A percentile compares a stretch with the other conserved stretches of the same genome.
Evolutionary conservation across 2,329 filamentous ascomycete species (phyloP).

Genomic region (Chaetomiaceae sp.): DNA sequence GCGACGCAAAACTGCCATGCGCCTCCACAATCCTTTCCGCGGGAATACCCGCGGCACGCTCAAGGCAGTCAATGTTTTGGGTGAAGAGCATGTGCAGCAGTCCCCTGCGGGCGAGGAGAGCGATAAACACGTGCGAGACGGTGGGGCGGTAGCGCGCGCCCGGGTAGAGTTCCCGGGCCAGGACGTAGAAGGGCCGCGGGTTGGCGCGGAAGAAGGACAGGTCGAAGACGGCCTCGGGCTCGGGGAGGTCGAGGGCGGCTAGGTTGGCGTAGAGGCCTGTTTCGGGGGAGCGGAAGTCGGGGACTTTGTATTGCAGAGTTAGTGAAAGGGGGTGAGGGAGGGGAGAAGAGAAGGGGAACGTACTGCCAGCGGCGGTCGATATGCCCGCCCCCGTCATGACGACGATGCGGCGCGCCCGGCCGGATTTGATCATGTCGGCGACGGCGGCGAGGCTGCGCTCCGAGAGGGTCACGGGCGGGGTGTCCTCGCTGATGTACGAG

Average conservation of each 20-base stretch:
- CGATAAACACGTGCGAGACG: slow-evolving; percentile 83
- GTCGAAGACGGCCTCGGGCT: slow-evolving; percentile 91
- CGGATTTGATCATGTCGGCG: slow-evolving; percentile 74
- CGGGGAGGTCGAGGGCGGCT: slow-evolving; percentile 75
- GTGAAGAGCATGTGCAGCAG: slow-evolving; percentile 85
- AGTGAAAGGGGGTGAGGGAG: neutral
- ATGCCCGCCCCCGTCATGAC: slow-evolving; percentile 92
- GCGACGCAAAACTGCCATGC: slow-evolving; percentile 88
- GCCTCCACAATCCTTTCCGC: slow-evolving; percentile 81
- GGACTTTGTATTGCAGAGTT: slow-evolving; percentile 47
- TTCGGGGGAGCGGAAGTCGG: slow-evolving; percentile 89
- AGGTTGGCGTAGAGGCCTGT: slow-evolving; percentile 94
- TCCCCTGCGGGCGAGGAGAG: slow-evolving; percentile 72
- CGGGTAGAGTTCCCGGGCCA: slow-evolving; percentile 89
- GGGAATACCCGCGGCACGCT: slow-evolving; percentile 80
- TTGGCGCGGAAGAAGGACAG: slow-evolving; percentile 82
- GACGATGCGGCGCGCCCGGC: slow-evolving; percentile 65
- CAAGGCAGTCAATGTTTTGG: slow-evolving; percentile 96
- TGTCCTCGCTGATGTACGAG: slow-evolving; percentile 64
- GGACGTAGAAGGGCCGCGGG: slow-evolving; percentile 84
- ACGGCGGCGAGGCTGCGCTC: slow-evolving; percentile 68
- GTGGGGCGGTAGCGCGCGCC: slow-evolving; percentile 78
- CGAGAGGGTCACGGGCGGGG: slow-evolving; percentile 59
- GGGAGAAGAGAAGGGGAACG: slow-evolving; percentile 23
- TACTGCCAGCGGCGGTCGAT: slow-evolving; percentile 65